Conservation (phyloP, 331 rosid species). For the Telfairia occidentalis region DNA sequence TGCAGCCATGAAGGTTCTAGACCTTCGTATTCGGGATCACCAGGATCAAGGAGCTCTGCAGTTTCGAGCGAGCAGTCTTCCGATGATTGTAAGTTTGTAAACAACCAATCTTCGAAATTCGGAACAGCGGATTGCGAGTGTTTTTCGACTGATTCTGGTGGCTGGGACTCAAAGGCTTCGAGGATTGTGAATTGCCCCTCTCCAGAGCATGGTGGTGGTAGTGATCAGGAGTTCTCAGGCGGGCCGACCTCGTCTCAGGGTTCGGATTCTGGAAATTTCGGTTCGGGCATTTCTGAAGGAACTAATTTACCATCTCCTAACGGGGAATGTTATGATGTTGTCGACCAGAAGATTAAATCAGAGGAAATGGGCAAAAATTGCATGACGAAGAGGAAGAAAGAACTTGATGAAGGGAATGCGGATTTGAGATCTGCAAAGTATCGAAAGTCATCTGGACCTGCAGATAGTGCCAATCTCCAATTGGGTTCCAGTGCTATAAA, state of each 20-base stretch:
- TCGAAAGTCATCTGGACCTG: conserved; percentile 30
- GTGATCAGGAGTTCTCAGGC: conserved; percentile 31
- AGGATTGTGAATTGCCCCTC: conserved; percentile 19
- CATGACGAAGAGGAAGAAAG: conserved; percentile 75
- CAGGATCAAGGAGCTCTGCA: conserved; percentile 30
- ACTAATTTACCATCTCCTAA: conserved; percentile 33
- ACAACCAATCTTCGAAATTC: conserved; percentile 14
- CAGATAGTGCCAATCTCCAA: conserved; percentile 15
- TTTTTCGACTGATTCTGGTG: conserved; percentile 11
- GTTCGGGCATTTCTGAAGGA: conserved; percentile 45
- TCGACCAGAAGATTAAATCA: conserved; percentile 35
- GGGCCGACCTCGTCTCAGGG: conserved; percentile 61
- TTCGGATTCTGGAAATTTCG: conserved; percentile 52
- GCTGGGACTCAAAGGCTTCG: conserved; percentile 1
- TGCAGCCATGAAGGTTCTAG: neutral
- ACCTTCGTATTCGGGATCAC: too few species aligned
- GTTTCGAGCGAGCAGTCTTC: conserved; percentile 24
- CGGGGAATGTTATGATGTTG: conserved; percentile 26
- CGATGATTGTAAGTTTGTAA: conserved; percentile 28
- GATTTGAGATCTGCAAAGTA: conserved; percentile 48
- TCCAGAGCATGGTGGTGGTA: conserved; percentile 20
- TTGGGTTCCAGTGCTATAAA: conserved; percentile 7
- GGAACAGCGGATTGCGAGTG: neutral
- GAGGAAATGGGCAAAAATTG: conserved; percentile 35
- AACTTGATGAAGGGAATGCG: conserved; percentile 25